Base-by-base conservation (phyloP, 2,329 filamentous ascomycete genomes). In the Pestalotiopsis sp. region DNA sequence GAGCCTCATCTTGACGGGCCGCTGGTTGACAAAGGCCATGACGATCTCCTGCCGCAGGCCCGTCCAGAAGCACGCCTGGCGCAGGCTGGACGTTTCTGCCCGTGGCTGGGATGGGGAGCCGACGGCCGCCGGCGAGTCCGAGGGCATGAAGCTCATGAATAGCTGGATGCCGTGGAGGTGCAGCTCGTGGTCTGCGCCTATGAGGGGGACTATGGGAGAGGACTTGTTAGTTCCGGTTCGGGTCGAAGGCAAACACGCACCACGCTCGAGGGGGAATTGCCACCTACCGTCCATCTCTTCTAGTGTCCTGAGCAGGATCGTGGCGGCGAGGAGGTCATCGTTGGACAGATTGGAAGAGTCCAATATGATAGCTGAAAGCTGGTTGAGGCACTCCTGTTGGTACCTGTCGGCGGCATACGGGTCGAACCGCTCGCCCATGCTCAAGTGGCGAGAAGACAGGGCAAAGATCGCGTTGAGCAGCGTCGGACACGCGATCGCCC, bases 91-190 rank as follows among this genome's bases (percentile, higher is more conserved):
- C 7, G 36, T 17, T 20, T 27, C 25, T 14, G 59, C 1, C 4
- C n/a, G 59, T 0, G 27, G 57, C 4, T 59, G 57, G 57, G 23
- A 3, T 1, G 27, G 59, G 31, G 59, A 62, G 59, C n/a, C 27
- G 59, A 62, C 59, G 36, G n/a, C 9, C n/a, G 38, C n/a, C 11
- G 58, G 17, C 3, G 66, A 63, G 14, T 27, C 36, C 7, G 25
- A 36, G 2, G 36, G 38, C 25, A 58, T 61, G 31, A 20, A 36
- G 20, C 36, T 61, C 57, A 67, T 67, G 41, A 67, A 67, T 13
- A 61, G 27, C n/a, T 62, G 66, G 23, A 67, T 67, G 39, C 66
- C 66, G 25, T 60, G 58, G n/a, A 67, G 66, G 23, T 67, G 66
- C 20, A 49, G 7, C 7, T 61, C 58, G 57, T 62, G 56, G 59